Evolutionary conservation across 1,139 yeast species (phyloP), one percentile per base, ranked within the genome.

Genomic region (Blastobotrys indianensis): DNA sequence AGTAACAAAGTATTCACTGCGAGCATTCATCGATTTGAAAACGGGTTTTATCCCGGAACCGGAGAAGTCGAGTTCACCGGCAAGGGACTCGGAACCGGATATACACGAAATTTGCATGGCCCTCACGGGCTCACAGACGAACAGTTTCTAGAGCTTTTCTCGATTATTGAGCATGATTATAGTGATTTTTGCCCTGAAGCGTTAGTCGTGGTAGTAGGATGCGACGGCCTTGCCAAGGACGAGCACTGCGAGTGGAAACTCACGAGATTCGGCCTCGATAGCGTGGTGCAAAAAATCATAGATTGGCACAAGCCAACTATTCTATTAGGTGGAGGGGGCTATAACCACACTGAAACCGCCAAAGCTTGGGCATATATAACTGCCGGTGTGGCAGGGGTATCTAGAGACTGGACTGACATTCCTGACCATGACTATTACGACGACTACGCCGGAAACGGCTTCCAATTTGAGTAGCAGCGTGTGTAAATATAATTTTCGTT

Each of bases 291-390:
- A 9, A 42, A 54, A 3, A 44, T 77, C 0, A 45, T 79, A 2
- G 53, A 59, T 1, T 69, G 55, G 57, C 55, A 38, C 11, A 53
- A 28, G 39, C 72, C 54, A 64, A 79, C 49, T 0, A 56, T 84
- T 45, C 52, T 84, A 6, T 66, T 84, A 1, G 92, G 94, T 0
- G 94, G 94, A 1, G 94, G 94, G 1, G 94, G 94, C 0, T 84
- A 84, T 58, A 78, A 82, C 52, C 77, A 74, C 49, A 61, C 72
- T 1, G 82, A 82, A 51, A 73, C 79, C 20, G 81, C 90, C 0
- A 73, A 85, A 48, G 77, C 81, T 52, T 80, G 85, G 79, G 68
- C 85, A 0, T 75, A 72, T 57, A 54, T 81, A 9, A 80, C 87
- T 0, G 73, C 67, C 51, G 57, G 61, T 2, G 55, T 73, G 2